Percentiles rank a stretch among this genome's conserved stretches.
These are phyloP conservation scores for Salix dunnii DNA, from an alignment of 345 rosid species.

Conservation along the genomic window DNA sequence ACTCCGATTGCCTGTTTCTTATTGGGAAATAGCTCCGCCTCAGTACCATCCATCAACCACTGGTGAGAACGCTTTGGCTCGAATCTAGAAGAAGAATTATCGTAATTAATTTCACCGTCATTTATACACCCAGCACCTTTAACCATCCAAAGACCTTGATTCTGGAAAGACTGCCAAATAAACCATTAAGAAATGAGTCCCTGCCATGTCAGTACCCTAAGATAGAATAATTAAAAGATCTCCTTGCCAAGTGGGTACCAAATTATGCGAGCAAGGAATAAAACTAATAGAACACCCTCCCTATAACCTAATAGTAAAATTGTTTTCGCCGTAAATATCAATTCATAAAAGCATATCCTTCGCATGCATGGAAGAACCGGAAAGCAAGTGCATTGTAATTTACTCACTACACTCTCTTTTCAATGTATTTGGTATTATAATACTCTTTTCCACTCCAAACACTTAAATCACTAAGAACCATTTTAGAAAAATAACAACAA, in stretches of 20 bases:
- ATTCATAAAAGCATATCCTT: too few species aligned
- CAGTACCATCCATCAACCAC: constrained; percentile 45
- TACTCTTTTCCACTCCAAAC: too few species aligned
- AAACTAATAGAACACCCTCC: background rate
- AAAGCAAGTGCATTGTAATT: too few species aligned
- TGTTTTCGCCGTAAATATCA: too few species aligned
- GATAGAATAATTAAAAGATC: background rate
- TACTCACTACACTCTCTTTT: too few species aligned
- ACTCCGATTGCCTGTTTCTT: constrained; percentile 46
- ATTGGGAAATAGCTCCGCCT: constrained; percentile 39
- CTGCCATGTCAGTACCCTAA: background rate
- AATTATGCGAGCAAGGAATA: background rate
- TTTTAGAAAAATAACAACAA: too few species aligned
- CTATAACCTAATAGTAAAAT: too few species aligned
- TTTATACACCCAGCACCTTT: constrained; percentile 36
- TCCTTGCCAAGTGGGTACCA: background rate
- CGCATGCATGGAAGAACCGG: too few species aligned
- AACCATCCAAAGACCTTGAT: constrained; percentile 45
- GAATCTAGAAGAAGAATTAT: constrained; percentile 31
- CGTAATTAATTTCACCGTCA: constrained; percentile 34
- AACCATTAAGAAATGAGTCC: background rate
- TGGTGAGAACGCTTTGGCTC: constrained; percentile 45
- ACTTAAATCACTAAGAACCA: too few species aligned
- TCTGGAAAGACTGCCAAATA: constrained; percentile 31
- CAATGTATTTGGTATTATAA: too few species aligned